These are phyloP conservation scores for Rutstroemia sp. DNA, from an alignment of 2,329 filamentous ascomycete genomes.

Conservation along the genomic window DNA sequence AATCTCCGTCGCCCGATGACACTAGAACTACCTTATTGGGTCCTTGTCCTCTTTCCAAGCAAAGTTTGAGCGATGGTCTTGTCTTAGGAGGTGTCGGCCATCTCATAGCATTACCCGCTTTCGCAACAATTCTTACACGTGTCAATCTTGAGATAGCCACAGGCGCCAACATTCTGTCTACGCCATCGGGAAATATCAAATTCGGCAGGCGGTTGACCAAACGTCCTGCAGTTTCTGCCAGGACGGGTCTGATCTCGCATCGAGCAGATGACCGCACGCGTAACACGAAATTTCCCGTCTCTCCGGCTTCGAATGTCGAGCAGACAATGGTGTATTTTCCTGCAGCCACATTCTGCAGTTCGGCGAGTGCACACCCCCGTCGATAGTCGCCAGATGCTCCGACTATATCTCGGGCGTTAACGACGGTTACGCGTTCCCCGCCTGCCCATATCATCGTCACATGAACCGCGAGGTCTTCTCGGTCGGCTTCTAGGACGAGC, in stretches of 20 bases:
- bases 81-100: constrained; percentile 8
- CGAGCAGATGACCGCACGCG: constrained; percentile 59
- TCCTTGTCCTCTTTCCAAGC: constrained; percentile 65
- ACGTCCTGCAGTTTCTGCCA: constrained; percentile 67
- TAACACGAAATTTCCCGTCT: constrained; percentile 67
- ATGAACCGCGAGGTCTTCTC: constrained; percentile 67
- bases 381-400: constrained; percentile 84
- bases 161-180: constrained; percentile 40
- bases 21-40: constrained; percentile 59
- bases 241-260: constrained; percentile 52
- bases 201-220: constrained; percentile 53
- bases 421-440: constrained; percentile 61
- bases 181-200: constrained; percentile 40
- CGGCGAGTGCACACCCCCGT: constrained; percentile 66
- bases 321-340: constrained; percentile 84
- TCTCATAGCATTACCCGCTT: constrained; percentile 21
- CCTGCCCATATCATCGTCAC: constrained; percentile 75
- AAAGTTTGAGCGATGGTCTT: constrained; percentile 55
- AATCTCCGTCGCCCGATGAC: constrained; percentile 64
- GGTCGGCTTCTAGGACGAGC: constrained; percentile 64
- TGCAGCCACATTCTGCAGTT: constrained; percentile 50
- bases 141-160: constrained; percentile 21
- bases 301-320: constrained; percentile 80
- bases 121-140: constrained; percentile 18
- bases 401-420: constrained; percentile 71